Evolutionary conservation across 225 moss, liverwort and hornwort species (phyloP).

Genomic region (Marchantia paleacea): DNA sequence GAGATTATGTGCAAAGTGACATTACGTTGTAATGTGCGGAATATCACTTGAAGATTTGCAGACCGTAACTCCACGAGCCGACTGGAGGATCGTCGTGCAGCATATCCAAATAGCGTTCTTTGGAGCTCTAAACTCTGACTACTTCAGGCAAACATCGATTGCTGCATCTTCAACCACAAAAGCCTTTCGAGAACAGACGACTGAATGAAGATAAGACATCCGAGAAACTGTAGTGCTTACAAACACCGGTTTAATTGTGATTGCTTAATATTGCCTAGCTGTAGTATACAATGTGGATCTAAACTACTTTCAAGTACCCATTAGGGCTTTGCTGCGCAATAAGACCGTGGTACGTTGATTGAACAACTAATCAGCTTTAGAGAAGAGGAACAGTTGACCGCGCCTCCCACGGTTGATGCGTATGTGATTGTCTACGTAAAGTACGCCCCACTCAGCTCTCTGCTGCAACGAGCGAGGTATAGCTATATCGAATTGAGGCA

Average conservation of each 20-base stretch:
- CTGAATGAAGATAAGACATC: too few relatives aligned
- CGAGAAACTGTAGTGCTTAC: neutral
- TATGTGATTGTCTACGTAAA: slow-evolving; percentile 73
- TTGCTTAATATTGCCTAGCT: neutral
- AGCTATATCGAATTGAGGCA: slow-evolving; percentile 55
- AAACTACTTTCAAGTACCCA: neutral
- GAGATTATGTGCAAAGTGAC: too few relatives aligned
- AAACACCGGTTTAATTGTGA: neutral
- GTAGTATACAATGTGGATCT: neutral
- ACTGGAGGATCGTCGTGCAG: too few relatives aligned
- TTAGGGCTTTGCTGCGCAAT: neutral
- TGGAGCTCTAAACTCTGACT: too few relatives aligned
- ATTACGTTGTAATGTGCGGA: too few relatives aligned
- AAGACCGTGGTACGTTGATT: neutral
- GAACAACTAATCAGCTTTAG: slow-evolving; percentile 31
- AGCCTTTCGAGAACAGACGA: too few relatives aligned
- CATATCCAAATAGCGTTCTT: too few relatives aligned
- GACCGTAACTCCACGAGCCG: too few relatives aligned
- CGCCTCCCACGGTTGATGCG: slow-evolving; percentile 66
- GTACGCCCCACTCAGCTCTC: slow-evolving; percentile 62
- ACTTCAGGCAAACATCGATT: too few relatives aligned
- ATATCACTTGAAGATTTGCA: too few relatives aligned
- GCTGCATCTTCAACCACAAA: too few relatives aligned
- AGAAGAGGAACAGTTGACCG: slow-evolving; percentile 69
- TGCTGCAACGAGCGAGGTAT: slow-evolving; percentile 68